Evolutionary conservation across 805 yeast genomes (phyloP).

Genomic region (Candida taoyuanica): DNA sequence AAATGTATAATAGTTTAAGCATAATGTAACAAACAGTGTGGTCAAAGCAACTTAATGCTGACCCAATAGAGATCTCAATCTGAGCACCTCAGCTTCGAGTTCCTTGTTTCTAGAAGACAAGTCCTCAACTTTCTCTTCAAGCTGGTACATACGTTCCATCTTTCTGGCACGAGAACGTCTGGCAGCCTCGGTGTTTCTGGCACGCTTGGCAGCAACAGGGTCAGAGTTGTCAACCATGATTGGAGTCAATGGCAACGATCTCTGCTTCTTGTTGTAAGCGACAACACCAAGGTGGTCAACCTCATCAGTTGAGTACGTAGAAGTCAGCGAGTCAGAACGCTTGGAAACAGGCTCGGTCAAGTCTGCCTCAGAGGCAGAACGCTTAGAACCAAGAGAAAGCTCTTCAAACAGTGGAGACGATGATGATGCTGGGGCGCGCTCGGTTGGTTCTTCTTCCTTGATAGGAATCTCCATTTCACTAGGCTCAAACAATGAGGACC

Average conservation of each 20-base stretch:
- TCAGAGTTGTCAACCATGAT: conserved; percentile 55
- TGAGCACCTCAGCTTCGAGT: conserved; percentile 58
- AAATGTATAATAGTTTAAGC: neutral
- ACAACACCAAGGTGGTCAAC: conserved; percentile 73
- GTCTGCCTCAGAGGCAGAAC: conserved; percentile 26
- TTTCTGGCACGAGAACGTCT: conserved; percentile 92
- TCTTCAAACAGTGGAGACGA: conserved; percentile 9
- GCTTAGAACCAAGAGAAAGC: conserved; percentile 11
- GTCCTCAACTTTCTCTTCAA: conserved; percentile 72
- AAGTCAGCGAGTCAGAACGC: conserved; percentile 9
- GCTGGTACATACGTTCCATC: conserved; percentile 78
- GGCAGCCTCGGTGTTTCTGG: conserved; percentile 94
- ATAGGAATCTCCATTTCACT: conserved; percentile 23
- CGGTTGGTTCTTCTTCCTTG: conserved; percentile 3
- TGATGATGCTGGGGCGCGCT: conserved; percentile 11
- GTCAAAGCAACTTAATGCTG: conserved; percentile 10
- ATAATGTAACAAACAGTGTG: neutral
- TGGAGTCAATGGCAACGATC: conserved; percentile 68
- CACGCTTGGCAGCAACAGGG: conserved; percentile 78
- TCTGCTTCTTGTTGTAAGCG: conserved; percentile 72
- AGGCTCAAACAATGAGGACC: conserved; percentile 60
- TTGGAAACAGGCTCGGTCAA: conserved; percentile 14
- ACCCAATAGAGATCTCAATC: conserved; percentile 49
- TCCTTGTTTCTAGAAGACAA: conserved; percentile 54
- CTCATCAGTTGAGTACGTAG: neutral